These are phyloP conservation scores for Salix suchowensis DNA, from an alignment of 345 rosid genomes.

Conservation along the genomic window DNA sequence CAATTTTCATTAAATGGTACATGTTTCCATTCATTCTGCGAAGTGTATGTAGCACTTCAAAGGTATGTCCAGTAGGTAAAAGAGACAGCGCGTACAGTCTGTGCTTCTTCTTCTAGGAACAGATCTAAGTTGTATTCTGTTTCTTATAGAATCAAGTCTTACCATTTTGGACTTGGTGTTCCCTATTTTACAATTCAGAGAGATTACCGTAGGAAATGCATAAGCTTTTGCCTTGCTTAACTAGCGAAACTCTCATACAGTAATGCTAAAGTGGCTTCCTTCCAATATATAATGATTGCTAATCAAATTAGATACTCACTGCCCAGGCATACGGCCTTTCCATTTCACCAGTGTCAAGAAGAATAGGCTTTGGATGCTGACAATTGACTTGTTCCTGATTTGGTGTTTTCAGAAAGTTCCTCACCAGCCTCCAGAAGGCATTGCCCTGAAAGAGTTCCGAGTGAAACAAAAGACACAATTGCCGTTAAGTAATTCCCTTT, in stretches of 20 bases:
- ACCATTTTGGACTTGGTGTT: no score
- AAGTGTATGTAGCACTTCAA: no score
- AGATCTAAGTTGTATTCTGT: no score
- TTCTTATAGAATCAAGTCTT: no score
- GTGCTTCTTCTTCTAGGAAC: no score
- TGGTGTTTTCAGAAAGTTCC: constrained; percentile 67
- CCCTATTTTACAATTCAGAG: no score
- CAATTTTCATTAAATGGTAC: no score
- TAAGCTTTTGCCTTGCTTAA: neutral
- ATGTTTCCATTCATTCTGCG: no score
- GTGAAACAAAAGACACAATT: neutral
- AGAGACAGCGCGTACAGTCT: no score
- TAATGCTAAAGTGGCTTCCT: neutral
- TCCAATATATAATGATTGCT: neutral
- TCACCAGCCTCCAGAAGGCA: constrained; percentile 80
- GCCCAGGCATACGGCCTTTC: constrained; percentile 89
- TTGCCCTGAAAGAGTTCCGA: constrained; percentile 55
- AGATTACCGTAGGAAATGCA: no score
- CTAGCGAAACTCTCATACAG: neutral
- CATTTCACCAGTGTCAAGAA: constrained; percentile 96
- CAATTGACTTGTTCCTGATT: constrained; percentile 59
- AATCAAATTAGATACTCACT: constrained; percentile 37
- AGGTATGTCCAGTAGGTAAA: no score
- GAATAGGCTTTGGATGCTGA: constrained; percentile 84
- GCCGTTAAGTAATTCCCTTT: neutral